Conservation (phyloP, 2,329 filamentous ascomycete genomes). For the Colletotrichum euphorbiae region DNA sequence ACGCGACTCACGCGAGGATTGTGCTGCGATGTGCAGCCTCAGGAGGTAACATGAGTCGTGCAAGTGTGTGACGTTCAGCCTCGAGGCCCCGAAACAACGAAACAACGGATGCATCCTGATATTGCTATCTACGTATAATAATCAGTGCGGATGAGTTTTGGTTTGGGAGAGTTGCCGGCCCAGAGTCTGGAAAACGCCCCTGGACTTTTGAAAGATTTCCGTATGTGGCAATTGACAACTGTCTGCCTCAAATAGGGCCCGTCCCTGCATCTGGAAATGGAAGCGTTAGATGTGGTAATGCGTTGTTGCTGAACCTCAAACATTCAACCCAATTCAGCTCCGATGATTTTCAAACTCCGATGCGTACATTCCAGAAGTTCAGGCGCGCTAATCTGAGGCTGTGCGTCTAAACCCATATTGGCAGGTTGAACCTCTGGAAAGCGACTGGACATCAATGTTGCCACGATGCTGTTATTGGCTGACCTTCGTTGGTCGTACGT, state of each 20-base stretch:
- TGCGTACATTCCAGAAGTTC: no score
- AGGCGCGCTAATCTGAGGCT: no score
- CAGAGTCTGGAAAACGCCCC: not conserved
- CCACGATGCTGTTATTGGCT: no score
- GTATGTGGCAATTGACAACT: not conserved
- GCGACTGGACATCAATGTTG: no score
- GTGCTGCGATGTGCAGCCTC: constrained; percentile 1
- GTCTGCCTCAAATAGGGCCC: constrained; percentile 1
- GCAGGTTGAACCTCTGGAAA: no score
- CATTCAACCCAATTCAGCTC: no score
- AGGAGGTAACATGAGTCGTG: constrained; percentile 22
- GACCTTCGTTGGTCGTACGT: no score
- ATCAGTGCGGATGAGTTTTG: not conserved
- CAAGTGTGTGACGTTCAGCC: constrained; percentile 21
- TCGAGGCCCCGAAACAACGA: constrained; percentile 28
- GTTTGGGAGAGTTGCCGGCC: constrained; percentile 11
- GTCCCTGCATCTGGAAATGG: constrained; percentile 1
- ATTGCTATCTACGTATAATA: constrained; percentile 9
- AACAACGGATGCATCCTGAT: constrained; percentile 13
- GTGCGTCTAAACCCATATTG: no score
- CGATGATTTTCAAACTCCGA: no score
- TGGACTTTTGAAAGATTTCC: not conserved
- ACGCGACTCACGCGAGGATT: constrained; percentile 5
- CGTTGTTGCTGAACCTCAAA: not conserved
- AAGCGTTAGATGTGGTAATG: not conserved